Conservation (phyloP, 495 filamentous ascomycete genomes). For the Ascodesmis nigricans region DNA sequence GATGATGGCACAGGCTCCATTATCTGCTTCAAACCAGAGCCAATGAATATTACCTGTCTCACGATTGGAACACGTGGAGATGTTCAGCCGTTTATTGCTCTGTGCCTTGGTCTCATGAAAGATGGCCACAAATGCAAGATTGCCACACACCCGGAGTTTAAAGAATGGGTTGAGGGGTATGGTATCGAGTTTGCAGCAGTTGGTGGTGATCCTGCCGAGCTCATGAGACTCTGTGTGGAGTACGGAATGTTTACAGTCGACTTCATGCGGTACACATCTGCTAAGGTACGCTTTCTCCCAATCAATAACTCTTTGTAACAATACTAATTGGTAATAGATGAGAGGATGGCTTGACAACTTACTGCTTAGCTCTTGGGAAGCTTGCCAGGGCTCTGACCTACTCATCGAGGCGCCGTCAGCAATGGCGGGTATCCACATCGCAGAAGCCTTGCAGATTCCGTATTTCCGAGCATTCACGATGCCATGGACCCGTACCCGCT, state of each 20-base stretch:
- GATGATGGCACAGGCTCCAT: conserved; percentile 84
- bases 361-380: conserved; percentile 58
- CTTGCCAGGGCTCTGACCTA: conserved; percentile 72
- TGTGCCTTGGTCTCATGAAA: conserved; percentile 72
- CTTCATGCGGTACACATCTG: conserved; percentile 68
- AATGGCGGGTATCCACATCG: conserved; percentile 96
- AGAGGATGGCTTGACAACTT: conserved; percentile 85
- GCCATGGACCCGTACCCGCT: conserved; percentile 91
- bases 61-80: conserved; percentile 93
- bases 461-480: conserved; percentile 98
- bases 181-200: conserved; percentile 82
- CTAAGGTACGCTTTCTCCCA: conserved; percentile 28
- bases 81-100: conserved; percentile 90
- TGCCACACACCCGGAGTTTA: conserved; percentile 80
- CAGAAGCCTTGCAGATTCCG: conserved; percentile 80
- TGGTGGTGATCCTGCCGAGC: conserved; percentile 75
- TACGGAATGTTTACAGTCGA: conserved; percentile 93
- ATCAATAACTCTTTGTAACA: neutral
- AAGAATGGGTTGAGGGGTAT: conserved; percentile 66
- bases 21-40: conserved; percentile 81
- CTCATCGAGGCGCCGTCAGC: conserved; percentile 91
- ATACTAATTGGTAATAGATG: conserved; percentile 28
- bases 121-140: conserved; percentile 78
- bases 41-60: conserved; percentile 72
- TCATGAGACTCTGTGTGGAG: conserved; percentile 90